Percentiles rank a stretch among this genome's conserved stretches.
phyloP scores from a whole-genome alignment of 202 grass and related monocot genomes.

The Setaria viridis region DNA sequence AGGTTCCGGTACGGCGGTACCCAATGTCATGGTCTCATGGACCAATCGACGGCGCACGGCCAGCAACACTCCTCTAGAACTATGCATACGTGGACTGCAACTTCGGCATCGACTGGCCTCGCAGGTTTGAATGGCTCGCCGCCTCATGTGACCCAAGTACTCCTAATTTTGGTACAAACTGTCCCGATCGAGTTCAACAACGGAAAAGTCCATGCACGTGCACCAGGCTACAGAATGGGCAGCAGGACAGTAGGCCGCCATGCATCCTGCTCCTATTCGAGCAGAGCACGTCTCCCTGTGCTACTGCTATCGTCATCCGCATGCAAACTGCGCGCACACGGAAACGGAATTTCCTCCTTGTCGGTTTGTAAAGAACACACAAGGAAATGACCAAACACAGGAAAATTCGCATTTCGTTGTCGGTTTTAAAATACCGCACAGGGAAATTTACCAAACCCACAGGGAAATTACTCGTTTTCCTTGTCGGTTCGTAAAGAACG shows the following conservation, averaged over 20 bases:
- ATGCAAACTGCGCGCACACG: no score
- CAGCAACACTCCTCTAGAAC: background rate
- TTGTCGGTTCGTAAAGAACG: no score
- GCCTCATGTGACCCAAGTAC: background rate
- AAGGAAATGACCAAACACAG: no score
- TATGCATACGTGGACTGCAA: background rate
- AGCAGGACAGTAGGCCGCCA: background rate
- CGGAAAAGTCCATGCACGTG: slow-evolving; percentile 14
- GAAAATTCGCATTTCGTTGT: no score
- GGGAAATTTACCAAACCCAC: no score
- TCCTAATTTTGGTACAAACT: background rate
- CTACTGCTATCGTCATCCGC: no score
- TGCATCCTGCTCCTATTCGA: background rate
- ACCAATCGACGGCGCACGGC: background rate
- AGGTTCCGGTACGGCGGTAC: background rate
- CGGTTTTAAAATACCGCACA: no score
- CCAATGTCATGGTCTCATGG: background rate
- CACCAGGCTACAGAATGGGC: background rate
- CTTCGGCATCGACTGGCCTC: background rate
- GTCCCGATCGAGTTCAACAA: background rate
- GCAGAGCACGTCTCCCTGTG: background rate
- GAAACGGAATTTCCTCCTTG: no score
- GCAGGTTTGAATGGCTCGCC: background rate
- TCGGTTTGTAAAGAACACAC: no score
- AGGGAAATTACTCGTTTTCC: no score